These are phyloP conservation scores for Stachybotrys echinatus DNA, from an alignment of 2,329 filamentous ascomycete species.

Conservation along the genomic window DNA sequence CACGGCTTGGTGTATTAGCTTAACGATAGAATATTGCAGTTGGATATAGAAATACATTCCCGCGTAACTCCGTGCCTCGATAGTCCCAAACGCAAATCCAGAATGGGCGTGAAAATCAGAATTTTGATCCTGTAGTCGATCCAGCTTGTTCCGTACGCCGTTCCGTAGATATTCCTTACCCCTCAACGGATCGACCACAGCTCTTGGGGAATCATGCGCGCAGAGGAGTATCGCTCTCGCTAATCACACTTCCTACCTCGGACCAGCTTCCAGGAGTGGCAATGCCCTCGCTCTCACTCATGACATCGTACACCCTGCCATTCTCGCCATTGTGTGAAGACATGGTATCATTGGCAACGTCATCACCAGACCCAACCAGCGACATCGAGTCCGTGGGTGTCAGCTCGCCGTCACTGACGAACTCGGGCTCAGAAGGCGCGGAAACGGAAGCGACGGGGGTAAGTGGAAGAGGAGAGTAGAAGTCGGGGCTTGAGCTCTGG, in stretches of 20 bases:
- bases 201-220: conserved; percentile 17
- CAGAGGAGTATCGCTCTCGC: conserved; percentile 43
- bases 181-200: not conserved
- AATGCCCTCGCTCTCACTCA: conserved; percentile 56
- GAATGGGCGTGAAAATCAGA: not conserved
- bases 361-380: conserved; percentile 44
- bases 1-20: too few relatives aligned
- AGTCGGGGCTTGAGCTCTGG: conserved; percentile 45
- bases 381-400: conserved; percentile 57
- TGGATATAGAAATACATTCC: not conserved
- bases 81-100: not conserved
- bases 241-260: conserved; percentile 58
- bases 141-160: not conserved
- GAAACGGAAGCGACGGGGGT: conserved; percentile 44
- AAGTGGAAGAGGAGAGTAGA: conserved; percentile 56
- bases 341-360: conserved; percentile 36
- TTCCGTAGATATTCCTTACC: not conserved
- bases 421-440: conserved; percentile 48
- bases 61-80: not conserved
- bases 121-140: not conserved
- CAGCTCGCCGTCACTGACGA: conserved; percentile 46
- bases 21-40: too few relatives aligned
- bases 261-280: conserved; percentile 59
- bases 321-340: conserved; percentile 31
- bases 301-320: conserved; percentile 43